A percentile compares a stretch with the other conserved stretches of the same genome.
Evolutionary conservation across 805 yeast species (phyloP).

Genomic region (Saccharomycopsis fermentans): DNA sequence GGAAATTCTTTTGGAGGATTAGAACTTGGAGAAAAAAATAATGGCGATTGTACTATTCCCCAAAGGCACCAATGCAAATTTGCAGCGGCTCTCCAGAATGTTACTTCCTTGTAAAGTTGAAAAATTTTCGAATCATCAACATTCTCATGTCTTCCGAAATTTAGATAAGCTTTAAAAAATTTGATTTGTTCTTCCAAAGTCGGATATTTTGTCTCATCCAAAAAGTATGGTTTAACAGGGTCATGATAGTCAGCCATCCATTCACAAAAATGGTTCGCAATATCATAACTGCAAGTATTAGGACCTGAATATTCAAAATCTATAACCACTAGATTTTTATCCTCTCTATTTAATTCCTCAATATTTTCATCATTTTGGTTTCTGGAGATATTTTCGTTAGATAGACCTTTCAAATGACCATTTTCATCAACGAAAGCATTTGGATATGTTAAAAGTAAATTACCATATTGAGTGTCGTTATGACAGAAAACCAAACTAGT

Average conservation of each 20-base stretch:
- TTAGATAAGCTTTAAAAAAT: slow-evolving; percentile 60
- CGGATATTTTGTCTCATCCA: slow-evolving; percentile 57
- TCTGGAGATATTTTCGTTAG: background rate
- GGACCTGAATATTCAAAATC: slow-evolving; percentile 96
- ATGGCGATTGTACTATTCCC: slow-evolving; percentile 79
- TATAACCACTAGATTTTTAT: slow-evolving; percentile 76
- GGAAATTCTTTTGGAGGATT: slow-evolving; percentile 31
- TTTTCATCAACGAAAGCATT: slow-evolving; percentile 1
- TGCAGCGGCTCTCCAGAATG: slow-evolving; percentile 73
- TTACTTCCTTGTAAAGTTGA: slow-evolving; percentile 48
- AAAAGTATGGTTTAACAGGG: slow-evolving; percentile 40
- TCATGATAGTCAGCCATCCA: slow-evolving; percentile 95
- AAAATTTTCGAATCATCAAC: slow-evolving; percentile 34
- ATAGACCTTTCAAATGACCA: background rate
- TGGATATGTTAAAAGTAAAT: slow-evolving; percentile 60
- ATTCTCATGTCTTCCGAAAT: slow-evolving; percentile 20
- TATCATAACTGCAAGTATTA: slow-evolving; percentile 79
- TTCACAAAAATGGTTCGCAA: slow-evolving; percentile 88
- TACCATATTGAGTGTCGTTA: slow-evolving; percentile 96
- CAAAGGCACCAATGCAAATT: slow-evolving; percentile 80
- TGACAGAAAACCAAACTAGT: slow-evolving; percentile 72
- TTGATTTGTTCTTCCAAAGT: slow-evolving; percentile 54
- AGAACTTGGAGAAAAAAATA: slow-evolving; percentile 18
- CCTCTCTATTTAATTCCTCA: slow-evolving; percentile 30
- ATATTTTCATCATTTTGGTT: background rate